phyloP scores from a whole-genome alignment of 2,329 filamentous ascomycete genomes.

The Diaporthe capsici region DNA sequence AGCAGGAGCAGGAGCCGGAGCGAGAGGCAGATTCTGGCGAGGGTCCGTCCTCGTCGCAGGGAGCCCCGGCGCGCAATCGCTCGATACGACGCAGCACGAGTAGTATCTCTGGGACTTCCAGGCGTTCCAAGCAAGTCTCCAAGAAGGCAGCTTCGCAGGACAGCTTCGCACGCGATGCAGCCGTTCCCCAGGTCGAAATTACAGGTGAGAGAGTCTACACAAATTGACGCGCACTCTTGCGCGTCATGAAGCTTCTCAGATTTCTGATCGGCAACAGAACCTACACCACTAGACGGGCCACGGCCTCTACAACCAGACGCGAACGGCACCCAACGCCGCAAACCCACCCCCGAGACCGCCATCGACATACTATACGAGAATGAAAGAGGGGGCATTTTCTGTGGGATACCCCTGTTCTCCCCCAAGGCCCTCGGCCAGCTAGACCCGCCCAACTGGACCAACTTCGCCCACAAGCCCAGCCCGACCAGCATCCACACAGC shows the following conservation, averaged over 20 bases:
- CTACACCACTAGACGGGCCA: slow-evolving; percentile 38
- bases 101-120: background rate
- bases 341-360: slow-evolving; percentile 61
- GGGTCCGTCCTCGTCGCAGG: slow-evolving; percentile 16
- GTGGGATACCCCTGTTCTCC: slow-evolving; percentile 92
- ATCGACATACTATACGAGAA: slow-evolving; percentile 97
- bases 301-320: background rate
- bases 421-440: slow-evolving; percentile 86
- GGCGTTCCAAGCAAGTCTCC: background rate
- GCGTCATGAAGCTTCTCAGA: background rate
- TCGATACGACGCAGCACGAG: slow-evolving; percentile 26
- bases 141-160: slow-evolving; percentile 13
- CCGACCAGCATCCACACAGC: slow-evolving; percentile 83
- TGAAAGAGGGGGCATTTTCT: slow-evolving; percentile 90
- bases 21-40: background rate
- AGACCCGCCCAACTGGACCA: slow-evolving; percentile 91
- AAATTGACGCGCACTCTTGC: background rate
- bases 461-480: slow-evolving; percentile 71
- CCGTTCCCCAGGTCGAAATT: slow-evolving; percentile 34
- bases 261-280: slow-evolving; percentile 32
- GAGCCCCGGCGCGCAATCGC: background rate
- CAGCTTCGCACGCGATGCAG: background rate
- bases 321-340: slow-evolving; percentile 37
- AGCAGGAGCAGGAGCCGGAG: background rate
- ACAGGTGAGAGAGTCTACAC: slow-evolving; percentile 26